These are phyloP conservation scores for Nicotiana paniculata DNA, from an alignment of 257 asterid genomes.

Conservation along the genomic window DNA sequence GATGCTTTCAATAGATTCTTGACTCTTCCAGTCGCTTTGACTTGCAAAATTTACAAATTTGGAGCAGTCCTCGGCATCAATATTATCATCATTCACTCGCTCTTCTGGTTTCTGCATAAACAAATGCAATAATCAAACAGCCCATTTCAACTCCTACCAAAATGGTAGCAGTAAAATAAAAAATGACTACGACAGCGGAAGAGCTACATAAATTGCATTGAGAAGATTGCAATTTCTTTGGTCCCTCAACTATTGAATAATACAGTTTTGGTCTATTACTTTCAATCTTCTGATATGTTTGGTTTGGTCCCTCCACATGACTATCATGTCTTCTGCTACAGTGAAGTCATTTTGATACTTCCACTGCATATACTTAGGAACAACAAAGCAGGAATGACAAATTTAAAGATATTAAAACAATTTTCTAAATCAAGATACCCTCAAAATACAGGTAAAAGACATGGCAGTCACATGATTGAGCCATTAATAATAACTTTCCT, in stretches of 20 bases:
- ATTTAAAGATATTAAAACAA: not conserved
- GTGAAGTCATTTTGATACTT: not conserved
- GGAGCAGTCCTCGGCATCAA: constrained; percentile 74
- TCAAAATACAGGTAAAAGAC: not conserved
- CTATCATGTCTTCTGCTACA: not conserved
- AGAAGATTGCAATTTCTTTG: not conserved
- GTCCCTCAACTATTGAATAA: not conserved
- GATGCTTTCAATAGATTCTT: constrained; percentile 45
- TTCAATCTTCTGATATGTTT: not conserved
- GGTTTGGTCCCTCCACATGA: not conserved
- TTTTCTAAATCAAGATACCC: not conserved
- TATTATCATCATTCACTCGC: constrained; percentile 34
- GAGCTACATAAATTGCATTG: not conserved
- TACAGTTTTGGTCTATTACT: not conserved
- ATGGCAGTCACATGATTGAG: not conserved
- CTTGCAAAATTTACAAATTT: constrained; percentile 39
- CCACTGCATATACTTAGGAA: not conserved
- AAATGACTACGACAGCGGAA: not conserved
- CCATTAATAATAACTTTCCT: not conserved
- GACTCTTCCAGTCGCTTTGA: constrained; percentile 49
- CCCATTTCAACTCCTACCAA: not conserved
- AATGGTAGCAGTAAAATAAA: not conserved
- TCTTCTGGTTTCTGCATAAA: constrained; percentile 49
- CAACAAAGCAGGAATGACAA: not conserved
- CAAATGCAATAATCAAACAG: not conserved